These are phyloP conservation scores for Citrus unshiu DNA, from an alignment of 345 rosid species.

Conservation along the genomic window DNA sequence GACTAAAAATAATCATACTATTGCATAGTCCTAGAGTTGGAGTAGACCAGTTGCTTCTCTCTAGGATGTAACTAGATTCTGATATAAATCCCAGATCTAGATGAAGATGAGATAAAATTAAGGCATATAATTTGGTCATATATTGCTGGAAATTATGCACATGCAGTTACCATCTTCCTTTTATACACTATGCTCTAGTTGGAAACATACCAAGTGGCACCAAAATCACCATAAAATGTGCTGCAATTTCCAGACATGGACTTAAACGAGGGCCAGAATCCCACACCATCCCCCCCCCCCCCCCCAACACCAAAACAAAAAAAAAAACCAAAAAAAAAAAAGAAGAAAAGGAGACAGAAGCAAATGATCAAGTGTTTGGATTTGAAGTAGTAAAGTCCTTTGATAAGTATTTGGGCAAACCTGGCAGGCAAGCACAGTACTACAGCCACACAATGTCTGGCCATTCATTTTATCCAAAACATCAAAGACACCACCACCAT, in stretches of 20 bases:
- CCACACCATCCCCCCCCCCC: too few species aligned
- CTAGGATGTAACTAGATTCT: not conserved
- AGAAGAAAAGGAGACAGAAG: not conserved
- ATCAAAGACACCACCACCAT: conserved; percentile 93
- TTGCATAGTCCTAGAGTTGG: not conserved
- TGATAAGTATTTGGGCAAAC: conserved; percentile 33
- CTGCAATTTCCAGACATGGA: not conserved
- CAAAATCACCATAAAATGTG: not conserved
- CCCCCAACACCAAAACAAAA: too few species aligned
- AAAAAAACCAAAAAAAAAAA: too few species aligned
- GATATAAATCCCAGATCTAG: not conserved
- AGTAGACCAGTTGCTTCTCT: not conserved
- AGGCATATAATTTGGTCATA: not conserved
- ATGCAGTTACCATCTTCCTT: not conserved
- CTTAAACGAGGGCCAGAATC: not conserved
- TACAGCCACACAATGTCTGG: conserved; percentile 75
- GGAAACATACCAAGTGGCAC: not conserved
- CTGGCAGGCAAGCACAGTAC: conserved; percentile 77
- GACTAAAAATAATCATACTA: not conserved
- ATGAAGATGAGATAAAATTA: not conserved
- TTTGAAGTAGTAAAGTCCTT: not conserved
- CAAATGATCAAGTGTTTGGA: not conserved
- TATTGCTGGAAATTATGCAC: not conserved
- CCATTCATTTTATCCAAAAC: conserved; percentile 85
- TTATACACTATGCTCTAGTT: not conserved